A percentile compares a stretch with the other conserved stretches of the same genome.
phyloP scores from a whole-genome alignment of 164 flowering plant genomes.

The Echeveria elegans region DNA sequence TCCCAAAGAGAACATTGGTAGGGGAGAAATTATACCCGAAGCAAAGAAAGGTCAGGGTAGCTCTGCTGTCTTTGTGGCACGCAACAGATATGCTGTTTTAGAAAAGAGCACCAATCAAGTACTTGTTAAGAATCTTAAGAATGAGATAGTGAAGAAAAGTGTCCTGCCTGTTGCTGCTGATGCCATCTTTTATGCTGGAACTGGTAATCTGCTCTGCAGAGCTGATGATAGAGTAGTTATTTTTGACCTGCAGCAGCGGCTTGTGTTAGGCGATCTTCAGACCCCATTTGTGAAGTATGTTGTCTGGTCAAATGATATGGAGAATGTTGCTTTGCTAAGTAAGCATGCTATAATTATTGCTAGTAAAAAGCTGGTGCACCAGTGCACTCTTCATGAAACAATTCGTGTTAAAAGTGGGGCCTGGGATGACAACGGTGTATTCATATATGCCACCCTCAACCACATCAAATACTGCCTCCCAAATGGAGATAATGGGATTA shows the following conservation, averaged over 20 bases:
- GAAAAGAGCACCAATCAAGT: slow-evolving; percentile 47
- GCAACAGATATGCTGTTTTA: slow-evolving; percentile 19
- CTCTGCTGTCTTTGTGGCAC: slow-evolving; percentile 42
- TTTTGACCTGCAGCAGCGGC: slow-evolving; percentile 83
- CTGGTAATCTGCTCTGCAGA: slow-evolving; percentile 16
- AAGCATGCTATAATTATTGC: slow-evolving; percentile 85
- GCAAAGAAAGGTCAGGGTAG: slow-evolving; percentile 80
- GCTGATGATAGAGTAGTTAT: slow-evolving; percentile 77
- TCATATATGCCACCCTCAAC: slow-evolving; percentile 42
- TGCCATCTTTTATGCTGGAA: slow-evolving; percentile 17
- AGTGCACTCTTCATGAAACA: slow-evolving; percentile 87
- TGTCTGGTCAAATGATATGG: slow-evolving; percentile 92
- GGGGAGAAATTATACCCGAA: slow-evolving; percentile 60
- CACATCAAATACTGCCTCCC: slow-evolving; percentile 20
- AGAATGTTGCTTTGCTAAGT: slow-evolving; percentile 82
- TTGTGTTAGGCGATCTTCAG: slow-evolving; percentile 80
- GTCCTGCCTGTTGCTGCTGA: slow-evolving; percentile 40
- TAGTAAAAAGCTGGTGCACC: slow-evolving; percentile 72
- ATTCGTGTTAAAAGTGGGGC: slow-evolving; percentile 19
- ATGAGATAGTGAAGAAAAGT: slow-evolving; percentile 23
- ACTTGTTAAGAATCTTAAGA: slow-evolving; percentile 60
- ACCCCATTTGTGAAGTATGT: slow-evolving; percentile 71
- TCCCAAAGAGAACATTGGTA: slow-evolving; percentile 61
- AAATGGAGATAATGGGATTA: slow-evolving; percentile 55
- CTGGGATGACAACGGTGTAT: slow-evolving; percentile 47